These are phyloP conservation scores for Plantago ovata DNA, from an alignment of 257 asterid species.

Conservation along the genomic window DNA sequence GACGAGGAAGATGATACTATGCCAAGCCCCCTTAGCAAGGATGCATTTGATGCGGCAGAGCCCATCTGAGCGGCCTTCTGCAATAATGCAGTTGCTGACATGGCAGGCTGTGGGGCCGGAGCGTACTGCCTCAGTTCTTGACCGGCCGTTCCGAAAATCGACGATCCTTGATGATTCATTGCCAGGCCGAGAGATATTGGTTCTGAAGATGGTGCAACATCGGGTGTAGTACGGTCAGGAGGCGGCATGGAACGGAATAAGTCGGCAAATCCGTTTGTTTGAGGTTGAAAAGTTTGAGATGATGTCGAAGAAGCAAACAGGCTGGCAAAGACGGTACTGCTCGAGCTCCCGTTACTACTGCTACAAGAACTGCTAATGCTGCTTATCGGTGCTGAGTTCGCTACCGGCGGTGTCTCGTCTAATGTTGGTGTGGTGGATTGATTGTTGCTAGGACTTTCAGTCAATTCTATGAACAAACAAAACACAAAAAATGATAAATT, in stretches of 20 bases:
- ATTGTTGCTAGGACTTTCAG: slow-evolving; percentile 33
- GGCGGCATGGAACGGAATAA: slow-evolving; percentile 38
- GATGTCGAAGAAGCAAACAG: slow-evolving; percentile 70
- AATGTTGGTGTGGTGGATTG: slow-evolving; percentile 31
- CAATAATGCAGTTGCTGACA: slow-evolving; percentile 85
- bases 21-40: slow-evolving; percentile 63
- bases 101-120: slow-evolving; percentile 55
- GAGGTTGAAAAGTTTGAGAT: slow-evolving; percentile 50
- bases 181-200: slow-evolving; percentile 63
- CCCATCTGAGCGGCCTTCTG: slow-evolving; percentile 93
- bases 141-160: slow-evolving; percentile 50
- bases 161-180: slow-evolving; percentile 51
- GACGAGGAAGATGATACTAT: slow-evolving; percentile 43
- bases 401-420: slow-evolving; percentile 38
- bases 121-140: slow-evolving; percentile 71
- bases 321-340: slow-evolving; percentile 56
- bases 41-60: slow-evolving; percentile 55
- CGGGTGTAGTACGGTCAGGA: slow-evolving; percentile 28
- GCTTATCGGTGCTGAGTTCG: slow-evolving; percentile 39
- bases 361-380: slow-evolving; percentile 43
- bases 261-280: slow-evolving; percentile 38
- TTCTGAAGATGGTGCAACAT: slow-evolving; percentile 44
- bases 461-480: slow-evolving; percentile 28
- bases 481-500: slow-evolving; percentile 7
- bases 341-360: slow-evolving; percentile 61